Evolutionary conservation across 2,329 filamentous ascomycete species (phyloP).

Genomic region (Aureobasidium pullulans): DNA sequence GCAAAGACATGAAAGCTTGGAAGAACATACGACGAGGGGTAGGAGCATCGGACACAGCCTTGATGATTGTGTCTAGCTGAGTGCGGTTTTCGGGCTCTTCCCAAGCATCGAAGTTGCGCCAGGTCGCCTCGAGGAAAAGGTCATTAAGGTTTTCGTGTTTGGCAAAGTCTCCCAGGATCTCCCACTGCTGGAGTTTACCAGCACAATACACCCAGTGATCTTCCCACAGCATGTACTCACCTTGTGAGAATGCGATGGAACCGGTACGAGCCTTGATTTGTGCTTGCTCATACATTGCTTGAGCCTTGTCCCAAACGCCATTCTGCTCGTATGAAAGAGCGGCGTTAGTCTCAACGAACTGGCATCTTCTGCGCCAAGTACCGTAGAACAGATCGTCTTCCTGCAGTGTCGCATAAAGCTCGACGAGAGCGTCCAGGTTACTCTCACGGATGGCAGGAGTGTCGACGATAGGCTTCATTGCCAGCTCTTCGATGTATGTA

Average conservation of each 20-base stretch:
- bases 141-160: conserved; percentile 99
- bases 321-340: conserved; percentile 97
- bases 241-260: conserved; percentile 90
- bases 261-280: conserved; percentile 96
- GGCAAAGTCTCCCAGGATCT: conserved; percentile 92
- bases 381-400: conserved; percentile 98
- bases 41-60: conserved; percentile 94
- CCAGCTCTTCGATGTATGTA: conserved; percentile 81
- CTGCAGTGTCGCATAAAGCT: conserved; percentile 81
- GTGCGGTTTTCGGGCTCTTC: conserved; percentile 77
- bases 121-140: conserved; percentile 86
- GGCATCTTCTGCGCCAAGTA: conserved; percentile 88
- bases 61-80: conserved; percentile 85
- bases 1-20: conserved; percentile 93
- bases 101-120: conserved; percentile 95
- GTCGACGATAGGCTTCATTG: conserved; percentile 76
- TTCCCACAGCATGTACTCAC: conserved; percentile 98
- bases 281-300: conserved; percentile 90
- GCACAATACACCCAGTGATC: conserved; percentile 98
- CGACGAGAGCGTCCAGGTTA: conserved; percentile 90
- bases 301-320: conserved; percentile 98
- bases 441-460: conserved; percentile 82
- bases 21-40: conserved; percentile 93
- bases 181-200: conserved; percentile 98
- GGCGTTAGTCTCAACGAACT: conserved; percentile 96